These are phyloP conservation scores for Rhynchosporium secalis DNA, from an alignment of 2,329 filamentous ascomycete genomes.

Conservation along the genomic window DNA sequence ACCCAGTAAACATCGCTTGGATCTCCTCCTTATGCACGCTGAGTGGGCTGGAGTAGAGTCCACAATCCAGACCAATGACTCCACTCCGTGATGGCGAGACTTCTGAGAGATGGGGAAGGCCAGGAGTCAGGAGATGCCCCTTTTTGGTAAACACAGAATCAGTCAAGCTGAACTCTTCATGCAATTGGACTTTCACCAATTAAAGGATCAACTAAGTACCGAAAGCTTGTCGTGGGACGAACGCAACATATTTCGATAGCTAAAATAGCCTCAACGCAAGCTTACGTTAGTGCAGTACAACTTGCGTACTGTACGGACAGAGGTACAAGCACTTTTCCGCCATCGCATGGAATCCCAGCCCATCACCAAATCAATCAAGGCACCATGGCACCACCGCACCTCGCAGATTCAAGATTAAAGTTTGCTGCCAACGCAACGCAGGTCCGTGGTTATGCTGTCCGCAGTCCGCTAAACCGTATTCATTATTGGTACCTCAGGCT, in stretches of 20 bases:
- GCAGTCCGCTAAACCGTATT: constrained; percentile 1
- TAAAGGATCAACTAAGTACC: not conserved
- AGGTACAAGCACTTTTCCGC: too few relatives aligned
- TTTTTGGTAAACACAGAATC: constrained; percentile 4
- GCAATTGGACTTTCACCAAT: not conserved
- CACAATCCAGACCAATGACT: not conserved
- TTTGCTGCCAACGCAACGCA: not conserved
- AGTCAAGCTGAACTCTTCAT: not conserved
- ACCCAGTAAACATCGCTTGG: constrained; percentile 12
- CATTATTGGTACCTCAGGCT: not conserved
- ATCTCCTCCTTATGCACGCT: constrained; percentile 8
- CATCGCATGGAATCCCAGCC: not conserved
- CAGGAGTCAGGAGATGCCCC: constrained; percentile 4
- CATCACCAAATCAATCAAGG: constrained; percentile 9
- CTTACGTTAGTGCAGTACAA: not conserved
- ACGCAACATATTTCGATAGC: not conserved
- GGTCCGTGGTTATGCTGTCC: not conserved
- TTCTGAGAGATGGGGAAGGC: not conserved
- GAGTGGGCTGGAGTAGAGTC: not conserved
- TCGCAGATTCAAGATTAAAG: not conserved
- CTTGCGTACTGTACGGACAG: too few relatives aligned
- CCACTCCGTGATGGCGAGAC: not conserved
- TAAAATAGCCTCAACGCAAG: constrained; percentile 2
- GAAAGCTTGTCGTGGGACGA: not conserved
- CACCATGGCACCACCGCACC: not conserved